Conservation (phyloP, 352 stramenopile species). For the Phytophthora brassicae region DNA sequence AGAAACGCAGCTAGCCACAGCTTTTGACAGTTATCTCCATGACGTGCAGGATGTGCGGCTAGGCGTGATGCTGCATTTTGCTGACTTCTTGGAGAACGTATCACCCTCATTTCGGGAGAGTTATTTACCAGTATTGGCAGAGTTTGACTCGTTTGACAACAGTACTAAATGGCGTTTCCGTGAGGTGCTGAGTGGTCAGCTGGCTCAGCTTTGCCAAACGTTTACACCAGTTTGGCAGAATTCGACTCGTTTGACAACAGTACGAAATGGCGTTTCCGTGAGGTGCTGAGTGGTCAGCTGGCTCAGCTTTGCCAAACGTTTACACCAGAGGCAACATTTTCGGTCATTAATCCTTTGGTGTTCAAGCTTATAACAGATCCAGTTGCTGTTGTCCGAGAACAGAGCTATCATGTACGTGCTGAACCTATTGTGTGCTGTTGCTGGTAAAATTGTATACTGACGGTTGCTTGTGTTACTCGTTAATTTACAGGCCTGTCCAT, state of each 20-base stretch:
- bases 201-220: conserved; percentile 69
- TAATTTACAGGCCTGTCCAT: conserved; percentile 53
- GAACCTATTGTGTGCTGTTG: conserved; percentile 3
- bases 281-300: conserved; percentile 76
- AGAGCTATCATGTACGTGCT: conserved; percentile 57
- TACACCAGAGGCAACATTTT: conserved; percentile 66
- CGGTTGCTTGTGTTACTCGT: conserved; percentile 2
- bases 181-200: conserved; percentile 70
- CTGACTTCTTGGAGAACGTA: conserved; percentile 80
- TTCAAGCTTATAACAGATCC: conserved; percentile 78
- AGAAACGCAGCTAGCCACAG: conserved; percentile 74
- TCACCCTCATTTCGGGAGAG: conserved; percentile 69
- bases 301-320: conserved; percentile 75
- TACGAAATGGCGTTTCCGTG: conserved; percentile 87
- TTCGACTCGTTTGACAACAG: conserved; percentile 63
- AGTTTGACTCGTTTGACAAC: conserved; percentile 66
- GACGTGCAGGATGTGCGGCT: conserved; percentile 83
- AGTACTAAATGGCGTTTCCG: conserved; percentile 87
- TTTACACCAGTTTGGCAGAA: no score
- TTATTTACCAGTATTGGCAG: conserved; percentile 76
- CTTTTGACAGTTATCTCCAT: conserved; percentile 84
- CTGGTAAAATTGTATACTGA: conserved; percentile 1
- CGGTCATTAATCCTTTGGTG: conserved; percentile 73
- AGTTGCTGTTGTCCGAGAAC: conserved; percentile 69
- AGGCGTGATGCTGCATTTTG: conserved; percentile 85